Evolutionary conservation across 768 basidiomycete species (phyloP).

Genomic region (Mycena haematopus): DNA sequence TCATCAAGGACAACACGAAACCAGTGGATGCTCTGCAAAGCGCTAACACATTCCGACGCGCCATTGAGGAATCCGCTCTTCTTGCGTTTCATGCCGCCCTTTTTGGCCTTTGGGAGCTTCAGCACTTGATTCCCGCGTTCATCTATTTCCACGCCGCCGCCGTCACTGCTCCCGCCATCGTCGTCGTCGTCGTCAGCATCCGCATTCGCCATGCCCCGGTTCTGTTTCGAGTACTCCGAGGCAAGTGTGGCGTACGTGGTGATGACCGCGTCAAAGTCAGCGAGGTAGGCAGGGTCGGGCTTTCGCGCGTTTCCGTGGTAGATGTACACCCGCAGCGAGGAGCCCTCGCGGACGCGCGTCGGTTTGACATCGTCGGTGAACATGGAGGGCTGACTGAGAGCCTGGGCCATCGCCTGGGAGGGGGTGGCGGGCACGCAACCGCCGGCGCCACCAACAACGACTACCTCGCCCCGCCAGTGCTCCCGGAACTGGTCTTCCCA

Average conservation of each 20-base stretch:
- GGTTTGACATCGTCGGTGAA: conserved; percentile 42
- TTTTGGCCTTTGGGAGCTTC: conserved; percentile 69
- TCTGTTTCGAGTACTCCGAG: conserved; percentile 93
- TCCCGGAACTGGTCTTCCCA: conserved; percentile 99
- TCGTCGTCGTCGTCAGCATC: conserved; percentile 74
- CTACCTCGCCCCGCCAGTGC: conserved; percentile 92
- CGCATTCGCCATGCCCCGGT: conserved; percentile 59
- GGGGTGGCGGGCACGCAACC: conserved; percentile 46
- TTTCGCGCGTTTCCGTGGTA: conserved; percentile 93
- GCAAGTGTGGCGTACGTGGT: conserved; percentile 97
- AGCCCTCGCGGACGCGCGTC: conserved; percentile 51
- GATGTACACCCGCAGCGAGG: conserved; percentile 83
- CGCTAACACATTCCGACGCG: conserved; percentile 63
- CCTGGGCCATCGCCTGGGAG: conserved; percentile 43
- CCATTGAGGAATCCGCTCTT: conserved; percentile 50
- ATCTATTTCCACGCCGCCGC: conserved; percentile 68
- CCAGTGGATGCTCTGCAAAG: conserved; percentile 95
- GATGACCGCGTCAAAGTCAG: conserved; percentile 96
- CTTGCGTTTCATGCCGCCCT: conserved; percentile 71
- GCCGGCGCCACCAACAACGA: conserved; percentile 80
- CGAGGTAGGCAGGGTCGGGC: conserved; percentile 84
- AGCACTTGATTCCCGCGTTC: conserved; percentile 68
- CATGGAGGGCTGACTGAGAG: conserved; percentile 40
- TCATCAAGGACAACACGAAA: conserved; percentile 94
- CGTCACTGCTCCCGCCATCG: conserved; percentile 67